Evolutionary conservation across 176 grass and related monocot genomes (phyloP), one percentile per base, ranked within the genome.

Genomic region (Elaeis guineensis): DNA sequence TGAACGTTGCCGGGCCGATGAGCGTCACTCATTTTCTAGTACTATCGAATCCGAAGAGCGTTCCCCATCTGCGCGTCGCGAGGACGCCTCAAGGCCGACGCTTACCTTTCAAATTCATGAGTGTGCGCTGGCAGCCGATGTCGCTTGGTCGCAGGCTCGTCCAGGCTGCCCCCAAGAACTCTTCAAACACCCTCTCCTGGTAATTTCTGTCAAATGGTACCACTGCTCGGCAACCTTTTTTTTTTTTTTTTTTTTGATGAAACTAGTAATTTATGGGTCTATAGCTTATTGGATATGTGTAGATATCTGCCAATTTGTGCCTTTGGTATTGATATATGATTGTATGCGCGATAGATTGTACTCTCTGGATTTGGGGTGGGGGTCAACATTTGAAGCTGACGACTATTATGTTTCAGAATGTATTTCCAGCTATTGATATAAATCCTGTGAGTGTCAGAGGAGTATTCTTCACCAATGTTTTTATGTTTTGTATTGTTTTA

Each of bases 21-120:
- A 75, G 84, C 9, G 79, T 87, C 8, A 79, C 84, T 0, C 84
- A 82, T 87, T 87, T 87, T 51, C 20, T 87, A 28, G 83, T 87
- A 57, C 58, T 87, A 17, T 82, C 79, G 2, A 79, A 72, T 55
- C 76, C 85, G 23, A 79, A 83, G 76, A 88, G 79, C 54, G 54
- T 72, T 44, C 75, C 76, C 5, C 85, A 83, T 23, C 24, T 83
- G 68, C 76, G 72, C 5, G 62, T 88, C 5, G 79, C 72, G 12
- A 88, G 69, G 17, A 61, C 72, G 0, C 79, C 79, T 1, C 63
- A 88, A 65, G 85, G 85, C 79, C 72, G 4, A 88, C 79, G 26
- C 74, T 72, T 73, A 76, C 63, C 2, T 79, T 82, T 72, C 58
- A 82, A 72, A 79, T 87, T 22, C 39, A 76, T 14, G 79, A 76